phyloP scores from a whole-genome alignment of 1,284 basidiomycete species.

The Sphaerobolus stellatus region DNA sequence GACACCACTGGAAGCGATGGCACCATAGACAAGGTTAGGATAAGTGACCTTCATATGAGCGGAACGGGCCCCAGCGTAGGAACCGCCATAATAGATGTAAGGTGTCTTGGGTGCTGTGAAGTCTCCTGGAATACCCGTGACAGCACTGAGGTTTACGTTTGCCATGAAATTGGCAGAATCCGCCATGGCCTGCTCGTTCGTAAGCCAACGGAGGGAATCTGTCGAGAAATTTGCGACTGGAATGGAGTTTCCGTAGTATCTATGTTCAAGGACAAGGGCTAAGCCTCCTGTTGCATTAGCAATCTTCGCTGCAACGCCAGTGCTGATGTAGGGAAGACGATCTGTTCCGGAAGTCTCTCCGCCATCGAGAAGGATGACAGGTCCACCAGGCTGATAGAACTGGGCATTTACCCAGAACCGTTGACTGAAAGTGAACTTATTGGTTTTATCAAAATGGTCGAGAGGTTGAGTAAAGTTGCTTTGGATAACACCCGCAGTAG shows the following conservation, averaged over 20 bases:
- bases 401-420: conserved; percentile 48
- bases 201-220: conserved; percentile 47
- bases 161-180: conserved; percentile 53
- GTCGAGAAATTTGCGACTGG: conserved; percentile 44
- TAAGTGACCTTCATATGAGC: conserved; percentile 49
- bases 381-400: conserved; percentile 46
- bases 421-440: conserved; percentile 20
- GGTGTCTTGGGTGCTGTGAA: conserved; percentile 32
- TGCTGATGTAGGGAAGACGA: conserved; percentile 12
- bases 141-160: conserved; percentile 34
- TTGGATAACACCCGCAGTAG: conserved; percentile 14
- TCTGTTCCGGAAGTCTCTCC: conserved; percentile 36
- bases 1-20: conserved; percentile 43
- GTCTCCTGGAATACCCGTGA: conserved; percentile 28
- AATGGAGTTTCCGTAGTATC: conserved; percentile 46
- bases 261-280: conserved; percentile 52
- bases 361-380: conserved; percentile 40
- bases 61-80: conserved; percentile 51
- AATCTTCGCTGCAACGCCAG: conserved; percentile 47
- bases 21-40: conserved; percentile 50
- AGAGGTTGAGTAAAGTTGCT: conserved; percentile 42
- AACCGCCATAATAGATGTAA: conserved; percentile 51
- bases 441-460: conserved; percentile 34
- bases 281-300: conserved; percentile 47
- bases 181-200: conserved; percentile 49